Base-by-base conservation (phyloP, 371 early-diverging fungal genomes). In the Mucor irregularis region DNA sequence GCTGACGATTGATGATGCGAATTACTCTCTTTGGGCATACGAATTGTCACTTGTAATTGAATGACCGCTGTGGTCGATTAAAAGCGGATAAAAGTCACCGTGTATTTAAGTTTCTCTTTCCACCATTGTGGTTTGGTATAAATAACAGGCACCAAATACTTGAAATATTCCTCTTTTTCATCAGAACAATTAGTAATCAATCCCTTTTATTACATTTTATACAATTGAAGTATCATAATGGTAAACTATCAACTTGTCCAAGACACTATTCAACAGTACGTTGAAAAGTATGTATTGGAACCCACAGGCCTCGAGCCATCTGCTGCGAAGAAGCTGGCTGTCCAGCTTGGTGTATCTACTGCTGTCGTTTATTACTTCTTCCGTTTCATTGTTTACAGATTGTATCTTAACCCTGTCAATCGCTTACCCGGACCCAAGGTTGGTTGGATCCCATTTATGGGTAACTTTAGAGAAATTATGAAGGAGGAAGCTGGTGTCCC, bases 371-470 rank as follows among this genome's bases (percentile, higher is more conserved):
- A 66, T 13, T 49, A 35, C 17, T 10, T 66, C 8, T 54, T 50
- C 17, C 44, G 55, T 21, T 55, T 69, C n/a, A 61, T 78, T n/a
- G 35, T 83, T 11, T 68, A 77, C 17, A 72, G 76, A 16, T 59
- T 78, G 10, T 83, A 71, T 19, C 44, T 84, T 16, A 61, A 76
- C 19, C 84, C 80, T 0, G 53, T 80, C 3, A 68, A 66, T 6
- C 74, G 66, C 11, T 63, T 85, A 5, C 87, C 87, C n/a, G 87
- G 87, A 0, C 87, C 87, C 13, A 71, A 70, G 13, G 74, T 75
- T n/a, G 56, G 59, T 7, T 73, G 74, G 74, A 30, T 71, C 3
- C 84, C 84, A 5, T 73, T 79, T n/a, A 24, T 78, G 30, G 87
- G 87, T 22, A 78, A 81, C 45, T 56, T 78, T 25, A 38, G 53